Evolutionary conservation across 306 rosid genomes (phyloP), one percentile per base, ranked within the genome.

Genomic region (Castanea sativa): DNA sequence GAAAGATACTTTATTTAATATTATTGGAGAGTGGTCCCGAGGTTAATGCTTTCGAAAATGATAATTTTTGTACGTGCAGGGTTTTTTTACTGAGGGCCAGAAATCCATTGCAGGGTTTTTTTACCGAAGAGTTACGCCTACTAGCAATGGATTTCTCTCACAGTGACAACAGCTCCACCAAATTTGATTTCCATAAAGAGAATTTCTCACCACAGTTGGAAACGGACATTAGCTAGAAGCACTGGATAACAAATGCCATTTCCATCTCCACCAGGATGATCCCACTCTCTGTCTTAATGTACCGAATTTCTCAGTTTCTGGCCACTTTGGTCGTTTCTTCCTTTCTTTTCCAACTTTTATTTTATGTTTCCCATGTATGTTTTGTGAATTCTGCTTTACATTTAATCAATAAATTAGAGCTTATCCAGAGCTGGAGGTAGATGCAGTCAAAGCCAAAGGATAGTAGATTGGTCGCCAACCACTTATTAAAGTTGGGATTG

Each of bases 21-120:
- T 38, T 38, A 38, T 38, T 38, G 15, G 13, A 45, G 15, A 11
- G 53, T 45, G 53, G 53, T 45, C 53, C 14, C 14, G 4, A 38
- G 10, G 10, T 6, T 38, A 2, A 38, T 38, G 43, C 43, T 38
- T 3, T 45, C 1, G 52, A 2, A 0, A 9, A 9, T 61, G 38
- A 13, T 61, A 5, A 14, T 27, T 13, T 3, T 21, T 57, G 2
- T 35, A 11, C 72, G 27, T 80, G 86, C 86, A 91, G 95, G 95
- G 59, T 92, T 91, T 57, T 91, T 89, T 82, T 89, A 87, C 73
- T 87, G 95, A 57, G 95, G 95, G n/a, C 71, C 53, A 70, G 88
- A 81, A 0, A 74, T 87, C 23, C 23, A 21, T 21, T 21, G 23
- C 23, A n/a, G n/a, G n/a, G n/a, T n/a, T n/a, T n/a, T 1, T 84